These are phyloP conservation scores for Septoria petroselini DNA, from an alignment of 2,329 filamentous ascomycete genomes.

Conservation along the genomic window DNA sequence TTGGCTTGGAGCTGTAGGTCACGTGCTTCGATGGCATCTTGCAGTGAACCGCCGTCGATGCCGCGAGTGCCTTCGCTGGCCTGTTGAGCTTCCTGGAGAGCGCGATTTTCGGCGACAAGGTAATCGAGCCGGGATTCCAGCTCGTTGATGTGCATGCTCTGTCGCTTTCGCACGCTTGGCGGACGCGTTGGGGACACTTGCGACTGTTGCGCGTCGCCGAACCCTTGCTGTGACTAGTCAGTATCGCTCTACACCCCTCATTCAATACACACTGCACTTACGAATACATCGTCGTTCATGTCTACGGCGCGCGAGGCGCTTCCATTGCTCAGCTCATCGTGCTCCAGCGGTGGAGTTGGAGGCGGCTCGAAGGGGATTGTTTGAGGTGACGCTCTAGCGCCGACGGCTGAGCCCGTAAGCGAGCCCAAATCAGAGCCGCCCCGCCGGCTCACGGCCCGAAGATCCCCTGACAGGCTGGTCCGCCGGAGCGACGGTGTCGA, in stretches of 20 bases:
- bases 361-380: conserved; percentile 43
- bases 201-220: conserved; percentile 84
- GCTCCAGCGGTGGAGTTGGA: conserved; percentile 54
- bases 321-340: conserved; percentile 79
- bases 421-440: conserved; percentile 39
- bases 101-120: conserved; percentile 77
- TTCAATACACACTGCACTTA: conserved; percentile 62
- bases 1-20: conserved; percentile 72
- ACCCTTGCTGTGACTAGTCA: conserved; percentile 70
- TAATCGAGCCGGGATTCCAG: conserved; percentile 83
- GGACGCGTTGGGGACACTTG: conserved; percentile 88
- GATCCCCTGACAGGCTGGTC: conserved; percentile 69
- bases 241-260: background rate
- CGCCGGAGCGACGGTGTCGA: conserved; percentile 69
- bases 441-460: conserved; percentile 63
- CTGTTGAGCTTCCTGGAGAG: conserved; percentile 63
- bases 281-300: conserved; percentile 84
- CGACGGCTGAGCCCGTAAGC: conserved; percentile 40
- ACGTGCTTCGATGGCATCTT: conserved; percentile 59
- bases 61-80: conserved; percentile 18
- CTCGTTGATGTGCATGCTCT: conserved; percentile 93
- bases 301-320: conserved; percentile 77
- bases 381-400: conserved; percentile 37
- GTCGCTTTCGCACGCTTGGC: conserved; percentile 91
- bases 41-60: conserved; percentile 49